Percentiles rank a stretch among this genome's conserved stretches.
These are phyloP conservation scores for Tylopilus sp. DNA, from an alignment of 768 basidiomycete genomes.

Conservation along the genomic window DNA sequence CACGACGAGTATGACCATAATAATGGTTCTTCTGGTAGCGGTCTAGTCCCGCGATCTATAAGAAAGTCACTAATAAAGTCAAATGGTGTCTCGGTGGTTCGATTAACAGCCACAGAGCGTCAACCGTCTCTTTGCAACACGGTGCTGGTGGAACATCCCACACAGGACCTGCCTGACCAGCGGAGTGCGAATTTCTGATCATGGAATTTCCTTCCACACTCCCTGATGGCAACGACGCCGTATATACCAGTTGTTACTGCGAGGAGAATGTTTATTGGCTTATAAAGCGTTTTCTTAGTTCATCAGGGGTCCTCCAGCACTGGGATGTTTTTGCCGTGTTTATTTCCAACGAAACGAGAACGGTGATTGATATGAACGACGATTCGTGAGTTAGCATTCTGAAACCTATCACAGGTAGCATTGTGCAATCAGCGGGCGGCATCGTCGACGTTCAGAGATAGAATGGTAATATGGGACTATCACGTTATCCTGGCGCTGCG, in stretches of 20 bases:
- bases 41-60: constrained; percentile 10
- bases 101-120: background rate
- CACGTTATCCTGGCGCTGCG: constrained; percentile 62
- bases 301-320: constrained; percentile 21
- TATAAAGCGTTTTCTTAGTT: constrained; percentile 38
- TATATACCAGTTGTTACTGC: constrained; percentile 63
- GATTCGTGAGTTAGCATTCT: background rate
- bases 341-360: constrained; percentile 60
- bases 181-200: constrained; percentile 21
- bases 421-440: constrained; percentile 59
- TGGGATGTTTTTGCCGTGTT: constrained; percentile 60
- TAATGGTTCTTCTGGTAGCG: background rate
- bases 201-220: constrained; percentile 22
- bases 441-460: constrained; percentile 24
- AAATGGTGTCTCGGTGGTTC: background rate
- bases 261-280: constrained; percentile 75
- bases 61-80: constrained; percentile 5
- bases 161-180: background rate
- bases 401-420: constrained; percentile 46
- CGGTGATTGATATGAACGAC: constrained; percentile 37
- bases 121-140: background rate
- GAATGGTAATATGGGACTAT: constrained; percentile 68
- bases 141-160: background rate
- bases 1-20: background rate
- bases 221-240: constrained; percentile 21